Evolutionary conservation across 2,329 filamentous ascomycete species (phyloP), one percentile per base, ranked within the genome.

Genomic region (Xylariaceae sp.): DNA sequence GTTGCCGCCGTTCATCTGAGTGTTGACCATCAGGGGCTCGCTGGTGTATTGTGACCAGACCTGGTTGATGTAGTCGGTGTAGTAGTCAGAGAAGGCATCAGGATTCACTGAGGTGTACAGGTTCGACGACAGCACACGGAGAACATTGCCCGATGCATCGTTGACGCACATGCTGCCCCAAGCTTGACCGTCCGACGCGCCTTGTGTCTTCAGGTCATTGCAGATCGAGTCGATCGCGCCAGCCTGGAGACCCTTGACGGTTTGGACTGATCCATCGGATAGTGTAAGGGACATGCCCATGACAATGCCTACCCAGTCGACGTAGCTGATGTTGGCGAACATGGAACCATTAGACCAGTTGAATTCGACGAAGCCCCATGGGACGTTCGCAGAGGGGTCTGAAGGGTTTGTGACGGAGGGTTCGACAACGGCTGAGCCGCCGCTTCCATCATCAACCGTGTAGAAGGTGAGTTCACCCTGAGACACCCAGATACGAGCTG

Each of bases 291-390:
- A 55, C 69, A 80, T 74, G 33, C 74, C 72, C n/a, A 80, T 68
- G 0, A 72, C 63, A 14, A 79, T 63, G 4, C 74, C 66, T 16
- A 76, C 68, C 49, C 75, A 76, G 55, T 77, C 74, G 23, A 77
- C 74, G 45, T 72, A 76, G 38, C 67, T 73, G 43, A 77, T 67
- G 56, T 77, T 76, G 49, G 72, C 70, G 34, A 63, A 75, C 21
- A 76, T 55, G 6, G 62, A 57, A 0, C 65, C 64, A 2, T 63
- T 53, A 0, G 54, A 37, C n/a, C 62, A 71, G 53, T 68, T 69
- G 2, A 77, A 60, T 53, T 77, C 74, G 16, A 74, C 64, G 43
- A 76, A 77, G 1, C 72, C 73, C 72, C 73, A 77, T 55, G 70
- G 69, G 29, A 72, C 55, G 2, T 58, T 64, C 0, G 68, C 60